Percentiles rank a stretch among this genome's conserved stretches.
These are phyloP conservation scores for Tetrahymena elliotti DNA, from an alignment of 73 alveolate species.

Conservation along the genomic window DNA sequence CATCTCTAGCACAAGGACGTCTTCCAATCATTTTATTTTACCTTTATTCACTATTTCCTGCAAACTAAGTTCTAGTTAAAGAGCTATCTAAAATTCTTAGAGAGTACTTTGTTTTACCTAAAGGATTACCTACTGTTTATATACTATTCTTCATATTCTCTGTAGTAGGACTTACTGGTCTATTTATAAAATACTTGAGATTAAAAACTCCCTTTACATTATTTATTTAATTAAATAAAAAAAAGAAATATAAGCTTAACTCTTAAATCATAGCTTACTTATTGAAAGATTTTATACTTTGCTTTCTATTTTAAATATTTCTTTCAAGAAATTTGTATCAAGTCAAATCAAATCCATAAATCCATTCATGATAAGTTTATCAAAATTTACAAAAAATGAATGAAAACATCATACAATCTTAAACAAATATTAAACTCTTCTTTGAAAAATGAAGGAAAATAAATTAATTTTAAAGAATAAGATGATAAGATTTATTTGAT, in stretches of 20 bases:
- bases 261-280: too few species aligned
- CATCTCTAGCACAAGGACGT: slow-evolving; percentile 96
- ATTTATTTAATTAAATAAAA: not conserved
- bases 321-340: too few species aligned
- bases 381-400: too few species aligned
- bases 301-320: too few species aligned
- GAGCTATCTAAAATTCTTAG: slow-evolving; percentile 8
- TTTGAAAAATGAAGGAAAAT: too few species aligned
- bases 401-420: too few species aligned
- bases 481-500: too few species aligned
- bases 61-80: not conserved
- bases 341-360: too few species aligned
- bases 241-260: not conserved
- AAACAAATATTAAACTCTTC: too few species aligned
- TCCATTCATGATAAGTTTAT: too few species aligned
- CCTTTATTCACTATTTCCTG: not conserved
- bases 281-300: too few species aligned
- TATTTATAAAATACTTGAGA: not conserved
- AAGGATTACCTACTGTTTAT: not conserved
- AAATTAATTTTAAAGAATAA: too few species aligned
- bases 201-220: not conserved
- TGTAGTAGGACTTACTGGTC: slow-evolving; percentile 24
- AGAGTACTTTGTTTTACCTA: slow-evolving; percentile 8
- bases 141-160: slow-evolving; percentile 28
- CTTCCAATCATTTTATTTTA: slow-evolving; percentile 41